These are phyloP conservation scores for Senna siamea DNA, from an alignment of 306 rosid species.

Conservation along the genomic window DNA sequence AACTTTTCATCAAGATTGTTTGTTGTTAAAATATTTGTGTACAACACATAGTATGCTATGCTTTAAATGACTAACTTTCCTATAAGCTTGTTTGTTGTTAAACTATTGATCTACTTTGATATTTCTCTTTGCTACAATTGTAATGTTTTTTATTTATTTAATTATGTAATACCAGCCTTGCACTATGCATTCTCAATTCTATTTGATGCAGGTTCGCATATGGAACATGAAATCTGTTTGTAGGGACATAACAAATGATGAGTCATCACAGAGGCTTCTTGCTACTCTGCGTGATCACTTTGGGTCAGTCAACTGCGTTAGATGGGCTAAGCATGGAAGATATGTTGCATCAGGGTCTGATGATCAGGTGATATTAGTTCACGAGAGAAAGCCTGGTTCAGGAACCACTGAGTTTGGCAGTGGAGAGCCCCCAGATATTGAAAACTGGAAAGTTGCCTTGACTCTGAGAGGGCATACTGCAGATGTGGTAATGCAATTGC, in stretches of 20 bases:
- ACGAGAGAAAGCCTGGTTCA: conserved; percentile 98
- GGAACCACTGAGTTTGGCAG: conserved; percentile 99
- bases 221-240: conserved; percentile 96
- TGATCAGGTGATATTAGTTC: conserved; percentile 90
- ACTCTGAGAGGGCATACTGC: conserved; percentile 99
- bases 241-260: conserved; percentile 59
- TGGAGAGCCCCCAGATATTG: conserved; percentile 98
- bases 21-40: too few relatives aligned
- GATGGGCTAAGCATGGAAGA: conserved; percentile 98
- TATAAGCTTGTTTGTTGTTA: too few relatives aligned
- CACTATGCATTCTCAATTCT: neutral
- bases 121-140: neutral
- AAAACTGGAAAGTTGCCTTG: conserved; percentile 95
- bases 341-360: conserved; percentile 96
- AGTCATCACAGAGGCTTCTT: conserved; percentile 82
- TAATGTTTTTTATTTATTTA: neutral
- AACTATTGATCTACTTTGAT: neutral
- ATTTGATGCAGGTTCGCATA: conserved; percentile 79
- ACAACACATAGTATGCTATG: too few relatives aligned
- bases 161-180: neutral
- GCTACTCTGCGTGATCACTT: conserved; percentile 98
- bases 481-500: conserved; percentile 89
- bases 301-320: conserved; percentile 96
- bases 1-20: too few relatives aligned
- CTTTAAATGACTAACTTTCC: too few relatives aligned